A percentile compares a stretch with the other conserved stretches of the same genome.
phyloP scores from a whole-genome alignment of 148 eudicot species.

The Rhododendron kiyosumense region DNA sequence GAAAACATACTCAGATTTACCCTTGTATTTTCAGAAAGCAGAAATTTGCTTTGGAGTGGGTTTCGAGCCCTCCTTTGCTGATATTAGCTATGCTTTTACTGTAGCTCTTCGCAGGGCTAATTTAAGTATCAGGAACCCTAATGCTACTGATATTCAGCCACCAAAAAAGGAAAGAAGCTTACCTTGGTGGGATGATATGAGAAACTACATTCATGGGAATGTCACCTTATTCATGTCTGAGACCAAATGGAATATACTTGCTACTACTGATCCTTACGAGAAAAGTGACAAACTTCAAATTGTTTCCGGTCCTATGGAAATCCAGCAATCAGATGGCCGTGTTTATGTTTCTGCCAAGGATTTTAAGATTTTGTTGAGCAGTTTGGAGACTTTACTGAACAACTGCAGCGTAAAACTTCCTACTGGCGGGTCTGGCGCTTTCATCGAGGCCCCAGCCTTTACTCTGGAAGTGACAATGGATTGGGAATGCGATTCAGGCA shows the following conservation, averaged over 20 bases:
- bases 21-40: slow-evolving; percentile 76
- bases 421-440: slow-evolving; percentile 46
- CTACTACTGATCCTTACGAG: slow-evolving; percentile 93
- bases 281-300: slow-evolving; percentile 75
- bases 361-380: slow-evolving; percentile 80
- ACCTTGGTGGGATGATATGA: slow-evolving; percentile 99
- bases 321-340: slow-evolving; percentile 94
- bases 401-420: slow-evolving; percentile 58
- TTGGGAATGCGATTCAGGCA: slow-evolving; percentile 96
- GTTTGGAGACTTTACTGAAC: slow-evolving; percentile 79
- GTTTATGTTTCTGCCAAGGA: slow-evolving; percentile 57
- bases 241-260: slow-evolving; percentile 70
- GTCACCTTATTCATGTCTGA: slow-evolving; percentile 66
- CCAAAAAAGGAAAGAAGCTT: slow-evolving; percentile 89
- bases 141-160: slow-evolving; percentile 47
- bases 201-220: slow-evolving; percentile 88
- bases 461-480: slow-evolving; percentile 85
- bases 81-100: slow-evolving; percentile 89
- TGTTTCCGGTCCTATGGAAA: slow-evolving; percentile 63
- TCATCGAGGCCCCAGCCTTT: slow-evolving; percentile 71
- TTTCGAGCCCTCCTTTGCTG: slow-evolving; percentile 87
- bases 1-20: slow-evolving; percentile 80
- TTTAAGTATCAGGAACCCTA: slow-evolving; percentile 76
- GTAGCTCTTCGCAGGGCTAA: slow-evolving; percentile 98
- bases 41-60: slow-evolving; percentile 90